Conservation (phyloP, 2,329 filamentous ascomycete genomes). For the Chaetomiaceae sp. region DNA sequence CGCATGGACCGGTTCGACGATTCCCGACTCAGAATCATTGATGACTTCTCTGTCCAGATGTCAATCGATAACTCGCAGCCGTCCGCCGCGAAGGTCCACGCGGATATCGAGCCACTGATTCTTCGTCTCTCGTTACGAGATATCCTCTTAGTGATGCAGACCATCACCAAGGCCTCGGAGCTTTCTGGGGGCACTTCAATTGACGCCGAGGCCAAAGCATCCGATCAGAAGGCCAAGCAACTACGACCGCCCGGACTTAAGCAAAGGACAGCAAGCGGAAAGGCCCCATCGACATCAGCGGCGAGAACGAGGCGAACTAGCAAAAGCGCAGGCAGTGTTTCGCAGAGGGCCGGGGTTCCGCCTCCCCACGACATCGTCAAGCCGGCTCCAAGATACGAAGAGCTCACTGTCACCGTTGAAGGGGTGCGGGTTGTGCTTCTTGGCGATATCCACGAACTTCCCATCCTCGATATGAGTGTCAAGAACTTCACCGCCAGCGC, state of each 20-base stretch:
- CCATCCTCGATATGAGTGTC: constrained; percentile 88
- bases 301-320: constrained; percentile 30
- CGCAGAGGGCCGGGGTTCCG: constrained; percentile 13
- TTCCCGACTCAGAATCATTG: constrained; percentile 82
- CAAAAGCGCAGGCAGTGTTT: constrained; percentile 20
- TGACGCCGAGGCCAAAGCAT: constrained; percentile 36
- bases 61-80: constrained; percentile 69
- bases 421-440: constrained; percentile 91
- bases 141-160: constrained; percentile 89
- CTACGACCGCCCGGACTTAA: constrained; percentile 47
- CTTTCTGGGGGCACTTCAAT: constrained; percentile 65
- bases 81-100: constrained; percentile 71
- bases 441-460: constrained; percentile 91
- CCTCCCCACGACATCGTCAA: constrained; percentile 33
- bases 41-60: constrained; percentile 90
- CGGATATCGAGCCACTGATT: constrained; percentile 87
- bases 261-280: constrained; percentile 54
- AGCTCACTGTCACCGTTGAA: constrained; percentile 79
- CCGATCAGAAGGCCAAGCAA: constrained; percentile 54
- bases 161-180: constrained; percentile 84
- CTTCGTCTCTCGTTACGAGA: constrained; percentile 87
- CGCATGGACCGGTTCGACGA: constrained; percentile 98
- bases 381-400: constrained; percentile 52
- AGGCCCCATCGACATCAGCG: constrained; percentile 49
- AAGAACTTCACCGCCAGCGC: constrained; percentile 83